phyloP scores from a whole-genome alignment of 202 grass and related monocot species.

The Schoenoplectus tabernaemontani region DNA sequence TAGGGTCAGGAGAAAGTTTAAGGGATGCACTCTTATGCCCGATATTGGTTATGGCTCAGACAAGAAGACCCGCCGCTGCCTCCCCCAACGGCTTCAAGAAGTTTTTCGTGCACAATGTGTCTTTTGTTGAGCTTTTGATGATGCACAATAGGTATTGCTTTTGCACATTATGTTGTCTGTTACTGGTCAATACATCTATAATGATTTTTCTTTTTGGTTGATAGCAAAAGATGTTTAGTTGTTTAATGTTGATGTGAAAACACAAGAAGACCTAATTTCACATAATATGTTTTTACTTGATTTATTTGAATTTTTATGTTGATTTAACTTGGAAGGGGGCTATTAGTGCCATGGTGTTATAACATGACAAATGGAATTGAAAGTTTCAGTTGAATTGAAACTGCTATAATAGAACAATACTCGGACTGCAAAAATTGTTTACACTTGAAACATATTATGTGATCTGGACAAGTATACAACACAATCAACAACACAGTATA shows the following conservation, averaged over 20 bases:
- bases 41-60: constrained; percentile 73
- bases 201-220: no score
- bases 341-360: neutral
- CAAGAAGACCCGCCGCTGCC: constrained; percentile 66
- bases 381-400: neutral
- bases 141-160: constrained; percentile 76
- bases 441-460: no score
- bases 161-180: neutral
- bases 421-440: neutral
- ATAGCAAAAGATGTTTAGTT: neutral
- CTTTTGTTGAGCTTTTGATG: constrained; percentile 76
- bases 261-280: neutral
- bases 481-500: no score
- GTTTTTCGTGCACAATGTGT: constrained; percentile 75
- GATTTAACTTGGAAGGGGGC: neutral
- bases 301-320: neutral
- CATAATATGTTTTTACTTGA: neutral
- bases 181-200: neutral
- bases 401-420: neutral
- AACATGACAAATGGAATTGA: neutral
- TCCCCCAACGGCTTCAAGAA: constrained; percentile 88
- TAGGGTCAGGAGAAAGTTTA: constrained; percentile 62
- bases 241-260: neutral
- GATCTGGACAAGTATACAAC: no score
- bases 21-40: constrained; percentile 70